Conservation (phyloP, 2,329 filamentous ascomycete genomes). For the Colletotrichum abscissum region DNA sequence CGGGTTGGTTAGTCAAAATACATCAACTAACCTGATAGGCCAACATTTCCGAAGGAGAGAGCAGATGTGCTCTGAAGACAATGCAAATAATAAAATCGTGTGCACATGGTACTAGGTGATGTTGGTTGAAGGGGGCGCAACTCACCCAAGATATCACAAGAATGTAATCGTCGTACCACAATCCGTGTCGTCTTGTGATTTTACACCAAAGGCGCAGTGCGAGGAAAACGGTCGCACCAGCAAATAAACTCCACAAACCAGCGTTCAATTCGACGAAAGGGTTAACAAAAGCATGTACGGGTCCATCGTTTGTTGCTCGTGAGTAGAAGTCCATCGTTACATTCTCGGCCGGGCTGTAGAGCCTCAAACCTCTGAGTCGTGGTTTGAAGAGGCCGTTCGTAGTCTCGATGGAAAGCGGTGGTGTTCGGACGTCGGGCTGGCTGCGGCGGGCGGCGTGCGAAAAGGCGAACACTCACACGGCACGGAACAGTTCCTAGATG, state of each 20-base stretch:
- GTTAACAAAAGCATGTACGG: conserved; percentile 42
- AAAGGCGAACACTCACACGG: neutral
- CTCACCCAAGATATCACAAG: conserved; percentile 50
- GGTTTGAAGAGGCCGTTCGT: neutral
- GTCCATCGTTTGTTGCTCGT: conserved; percentile 39
- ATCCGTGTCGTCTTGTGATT: conserved; percentile 46
- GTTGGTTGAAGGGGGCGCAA: conserved; percentile 35
- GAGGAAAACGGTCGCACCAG: conserved; percentile 45
- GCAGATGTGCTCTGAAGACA: no score
- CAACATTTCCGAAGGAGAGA: neutral
- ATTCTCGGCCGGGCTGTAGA: conserved; percentile 27
- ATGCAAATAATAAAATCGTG: neutral
- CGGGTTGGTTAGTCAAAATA: neutral
- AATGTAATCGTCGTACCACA: conserved; percentile 54
- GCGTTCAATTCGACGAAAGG: conserved; percentile 45
- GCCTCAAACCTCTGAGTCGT: neutral
- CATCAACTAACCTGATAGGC: no score
- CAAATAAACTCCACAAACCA: conserved; percentile 48
- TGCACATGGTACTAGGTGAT: neutral
- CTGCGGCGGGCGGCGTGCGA: neutral
- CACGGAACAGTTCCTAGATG: neutral
- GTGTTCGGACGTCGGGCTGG: neutral
- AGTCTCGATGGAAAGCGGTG: neutral
- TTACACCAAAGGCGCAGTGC: conserved; percentile 48
- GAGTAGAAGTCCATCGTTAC: conserved; percentile 18